Base-by-base conservation (phyloP, 495 filamentous ascomycete genomes). In the Podospora australis region DNA sequence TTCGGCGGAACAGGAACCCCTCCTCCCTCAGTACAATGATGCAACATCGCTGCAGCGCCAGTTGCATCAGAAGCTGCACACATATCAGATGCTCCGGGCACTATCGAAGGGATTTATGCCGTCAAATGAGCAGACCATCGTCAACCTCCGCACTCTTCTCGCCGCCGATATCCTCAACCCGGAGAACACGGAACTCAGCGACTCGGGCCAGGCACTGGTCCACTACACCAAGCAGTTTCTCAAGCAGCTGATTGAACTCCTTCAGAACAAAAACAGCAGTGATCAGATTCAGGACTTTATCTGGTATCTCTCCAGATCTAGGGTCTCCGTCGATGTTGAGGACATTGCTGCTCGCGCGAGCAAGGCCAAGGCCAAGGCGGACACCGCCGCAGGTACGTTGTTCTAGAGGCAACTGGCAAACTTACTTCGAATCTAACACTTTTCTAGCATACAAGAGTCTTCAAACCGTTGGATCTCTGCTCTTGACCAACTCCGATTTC, bases 281-380 rank as follows among this genome's bases (percentile, higher is more conserved):
- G 89, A 96, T 66, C 81, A 92, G 57, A 75, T 96, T 32, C 91
- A 97, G 65, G 87, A 96, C 50, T 86, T 96, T 50, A 70, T 95
- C 39, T 97, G 90, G 90, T 90, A 79, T 56, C 65, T 94, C 44
- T 67, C 83, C 44, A 85, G 84, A 57, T 82, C 87, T 14, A 77
- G 77, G 22, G 70, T 90, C 22, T 75, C 78, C 8, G 57, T 96
- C 2, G 85, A 96, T 60, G 70, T 78, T 2, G 74, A 77, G 14
- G 76, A 88, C 45, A 60, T 94, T 10, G 76, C 77, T 2, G 68
- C 74, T 28, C 73, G 78, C 28, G 88, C 84, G 2, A 68, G 72
- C 44, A 76, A 71, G 49, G 77, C 78, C n/a, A 87, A 79, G 63
- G 74, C 79, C 2, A 84, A 79, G 54, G 88, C 87, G 21, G 86